These are phyloP conservation scores for Hypoxylon crocopeplum DNA, from an alignment of 495 filamentous ascomycete species.

Conservation along the genomic window DNA sequence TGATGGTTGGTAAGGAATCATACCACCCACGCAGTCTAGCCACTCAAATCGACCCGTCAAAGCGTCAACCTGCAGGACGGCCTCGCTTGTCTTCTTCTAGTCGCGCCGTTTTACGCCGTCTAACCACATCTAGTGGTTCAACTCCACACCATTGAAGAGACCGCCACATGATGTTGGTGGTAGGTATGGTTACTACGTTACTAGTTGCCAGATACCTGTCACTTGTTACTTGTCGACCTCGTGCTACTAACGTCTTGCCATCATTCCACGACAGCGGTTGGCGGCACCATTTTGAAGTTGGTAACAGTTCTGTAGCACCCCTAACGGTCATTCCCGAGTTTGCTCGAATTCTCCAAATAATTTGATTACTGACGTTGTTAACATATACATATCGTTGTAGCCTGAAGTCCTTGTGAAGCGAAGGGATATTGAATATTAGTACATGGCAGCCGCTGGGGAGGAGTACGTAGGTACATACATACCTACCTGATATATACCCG, in stretches of 20 bases:
- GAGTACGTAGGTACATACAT: no score
- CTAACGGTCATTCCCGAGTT: no score
- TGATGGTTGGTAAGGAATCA: slow-evolving; percentile 23
- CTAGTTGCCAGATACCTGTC: slow-evolving; percentile 15
- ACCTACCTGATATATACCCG: no score
- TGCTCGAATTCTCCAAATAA: no score
- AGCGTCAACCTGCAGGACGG: slow-evolving; percentile 8
- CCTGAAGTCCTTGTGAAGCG: no score
- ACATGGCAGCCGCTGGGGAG: no score
- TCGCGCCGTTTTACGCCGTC: neutral
- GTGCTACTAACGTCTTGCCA: neutral
- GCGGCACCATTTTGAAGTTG: neutral
- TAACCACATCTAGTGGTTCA: slow-evolving; percentile 15
- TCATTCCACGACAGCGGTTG: neutral
- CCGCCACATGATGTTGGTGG: slow-evolving; percentile 3
- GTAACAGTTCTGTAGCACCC: no score
- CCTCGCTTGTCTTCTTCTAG: slow-evolving; percentile 26
- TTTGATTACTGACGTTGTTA: no score
- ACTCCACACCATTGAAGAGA: slow-evolving; percentile 6
- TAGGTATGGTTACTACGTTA: slow-evolving; percentile 21
- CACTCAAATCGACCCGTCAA: slow-evolving; percentile 16
- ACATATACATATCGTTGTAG: no score
- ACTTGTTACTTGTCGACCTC: slow-evolving; percentile 6
- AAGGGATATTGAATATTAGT: no score
- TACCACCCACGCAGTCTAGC: slow-evolving; percentile 18